Conservation (phyloP, 495 filamentous ascomycete genomes). For the Pseudoneurospora amorphoporcata region DNA sequence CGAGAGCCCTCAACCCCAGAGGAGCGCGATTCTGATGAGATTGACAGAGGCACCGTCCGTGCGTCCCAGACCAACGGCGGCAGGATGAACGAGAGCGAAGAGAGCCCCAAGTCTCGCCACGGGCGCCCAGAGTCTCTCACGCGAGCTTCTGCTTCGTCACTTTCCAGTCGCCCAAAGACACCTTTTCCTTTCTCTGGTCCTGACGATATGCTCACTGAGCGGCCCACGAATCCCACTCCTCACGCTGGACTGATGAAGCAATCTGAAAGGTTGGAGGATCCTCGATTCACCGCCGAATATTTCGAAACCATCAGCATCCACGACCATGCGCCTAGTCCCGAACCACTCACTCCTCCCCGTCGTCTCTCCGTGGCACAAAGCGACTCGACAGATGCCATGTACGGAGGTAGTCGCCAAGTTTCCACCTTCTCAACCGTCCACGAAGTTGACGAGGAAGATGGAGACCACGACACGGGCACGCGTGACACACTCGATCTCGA, state of each 20-base stretch:
- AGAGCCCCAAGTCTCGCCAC: not conserved
- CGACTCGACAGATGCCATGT: not conserved
- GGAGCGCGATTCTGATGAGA: not conserved
- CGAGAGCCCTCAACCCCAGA: not conserved
- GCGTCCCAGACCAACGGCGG: not conserved
- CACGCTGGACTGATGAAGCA: constrained; percentile 1
- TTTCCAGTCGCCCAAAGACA: not conserved
- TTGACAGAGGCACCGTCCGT: not conserved
- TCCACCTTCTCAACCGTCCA: not conserved
- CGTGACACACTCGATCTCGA: not conserved
- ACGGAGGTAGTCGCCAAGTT: not conserved
- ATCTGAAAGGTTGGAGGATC: not conserved
- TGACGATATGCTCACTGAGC: not conserved
- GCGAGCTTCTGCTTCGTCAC: not conserved
- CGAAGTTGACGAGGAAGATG: not conserved
- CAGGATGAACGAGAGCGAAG: not conserved
- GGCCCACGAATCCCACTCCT: constrained; percentile 4
- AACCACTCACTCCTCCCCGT: not conserved
- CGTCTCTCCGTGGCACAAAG: not conserved
- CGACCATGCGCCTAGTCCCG: not conserved
- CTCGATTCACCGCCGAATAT: not conserved
- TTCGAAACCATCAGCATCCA: not conserved
- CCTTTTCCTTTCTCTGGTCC: not conserved
- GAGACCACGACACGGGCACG: not conserved
- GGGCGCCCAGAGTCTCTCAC: not conserved